These are phyloP conservation scores for Coniosporium tulheliwenetii DNA, from an alignment of 2,329 filamentous ascomycete genomes.

Conservation along the genomic window DNA sequence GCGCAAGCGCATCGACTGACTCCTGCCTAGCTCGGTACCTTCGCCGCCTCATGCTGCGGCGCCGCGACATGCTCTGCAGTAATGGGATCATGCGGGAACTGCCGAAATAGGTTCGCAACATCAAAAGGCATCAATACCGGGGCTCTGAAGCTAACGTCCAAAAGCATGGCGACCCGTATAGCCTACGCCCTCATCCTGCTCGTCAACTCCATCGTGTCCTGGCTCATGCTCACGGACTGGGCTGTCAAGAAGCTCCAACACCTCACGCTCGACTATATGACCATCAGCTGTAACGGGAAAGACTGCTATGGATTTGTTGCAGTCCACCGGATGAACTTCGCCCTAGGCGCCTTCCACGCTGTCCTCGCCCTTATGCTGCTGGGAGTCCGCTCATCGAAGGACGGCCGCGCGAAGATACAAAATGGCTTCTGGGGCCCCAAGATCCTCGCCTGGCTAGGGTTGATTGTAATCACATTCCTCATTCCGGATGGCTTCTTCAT, in stretches of 20 bases:
- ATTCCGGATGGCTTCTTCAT: conserved; percentile 93
- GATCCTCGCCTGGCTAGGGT: conserved; percentile 70
- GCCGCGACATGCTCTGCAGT: conserved; percentile 93
- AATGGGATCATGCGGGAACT: conserved; percentile 91
- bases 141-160: background rate
- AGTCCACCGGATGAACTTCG: conserved; percentile 95
- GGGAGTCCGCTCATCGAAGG: conserved; percentile 74
- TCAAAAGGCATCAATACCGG: background rate
- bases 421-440: conserved; percentile 99
- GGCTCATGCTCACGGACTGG: conserved; percentile 99
- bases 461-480: conserved; percentile 85
- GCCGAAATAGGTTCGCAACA: conserved; percentile 67
- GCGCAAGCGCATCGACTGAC: conserved; percentile 6
- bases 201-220: conserved; percentile 90
- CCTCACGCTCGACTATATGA: conserved; percentile 87
- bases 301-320: conserved; percentile 92
- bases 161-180: conserved; percentile 87
- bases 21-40: conserved; percentile 48
- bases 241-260: conserved; percentile 91
- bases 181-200: conserved; percentile 90
- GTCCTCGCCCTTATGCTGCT: conserved; percentile 72
- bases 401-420: conserved; percentile 74
- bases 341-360: conserved; percentile 84
- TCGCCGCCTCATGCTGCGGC: conserved; percentile 83
- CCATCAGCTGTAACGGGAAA: conserved; percentile 72